A percentile compares a stretch with the other conserved stretches of the same genome.
Conservation (phyloP, 2,329 filamentous ascomycete species). For the Diplodia corticola region DNA sequence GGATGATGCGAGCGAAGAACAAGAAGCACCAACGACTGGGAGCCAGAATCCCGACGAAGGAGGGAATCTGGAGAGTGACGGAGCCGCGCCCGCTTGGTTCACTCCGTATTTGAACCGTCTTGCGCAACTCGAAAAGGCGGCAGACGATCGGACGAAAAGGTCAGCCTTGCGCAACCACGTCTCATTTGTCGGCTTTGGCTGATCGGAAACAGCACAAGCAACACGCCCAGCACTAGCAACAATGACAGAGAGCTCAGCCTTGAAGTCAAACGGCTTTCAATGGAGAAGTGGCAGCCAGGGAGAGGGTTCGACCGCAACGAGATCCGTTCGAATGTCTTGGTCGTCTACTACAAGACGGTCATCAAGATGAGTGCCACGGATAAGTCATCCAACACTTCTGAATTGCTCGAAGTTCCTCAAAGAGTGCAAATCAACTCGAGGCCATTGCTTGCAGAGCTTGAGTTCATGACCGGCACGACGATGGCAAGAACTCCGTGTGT, state of each 20-base stretch:
- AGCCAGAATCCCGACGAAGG: too few species aligned
- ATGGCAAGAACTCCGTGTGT: not conserved
- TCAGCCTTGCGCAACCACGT: too few species aligned
- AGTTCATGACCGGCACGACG: not conserved
- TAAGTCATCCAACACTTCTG: not conserved
- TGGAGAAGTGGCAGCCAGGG: not conserved
- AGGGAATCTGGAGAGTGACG: too few species aligned
- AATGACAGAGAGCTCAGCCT: not conserved
- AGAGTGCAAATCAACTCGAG: not conserved
- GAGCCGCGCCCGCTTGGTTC: too few species aligned
- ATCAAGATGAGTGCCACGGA: not conserved
- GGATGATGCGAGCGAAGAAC: too few species aligned
- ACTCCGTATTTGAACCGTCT: too few species aligned
- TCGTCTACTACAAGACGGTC: not conserved
- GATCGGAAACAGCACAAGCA: too few species aligned
- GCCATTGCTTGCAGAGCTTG: not conserved
- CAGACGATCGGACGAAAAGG: too few species aligned
- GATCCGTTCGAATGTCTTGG: not conserved
- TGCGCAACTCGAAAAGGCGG: too few species aligned
- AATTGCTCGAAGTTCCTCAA: not conserved
- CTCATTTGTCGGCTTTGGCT: too few species aligned
- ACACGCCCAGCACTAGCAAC: too few species aligned
- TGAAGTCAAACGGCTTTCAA: not conserved
- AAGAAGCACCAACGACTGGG: too few species aligned
- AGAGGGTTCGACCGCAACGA: not conserved